Percentiles rank a stretch among this genome's conserved stretches.
Evolutionary conservation across 352 stramenopile genomes (phyloP).

Genomic region (Globisporangium nodosum): DNA sequence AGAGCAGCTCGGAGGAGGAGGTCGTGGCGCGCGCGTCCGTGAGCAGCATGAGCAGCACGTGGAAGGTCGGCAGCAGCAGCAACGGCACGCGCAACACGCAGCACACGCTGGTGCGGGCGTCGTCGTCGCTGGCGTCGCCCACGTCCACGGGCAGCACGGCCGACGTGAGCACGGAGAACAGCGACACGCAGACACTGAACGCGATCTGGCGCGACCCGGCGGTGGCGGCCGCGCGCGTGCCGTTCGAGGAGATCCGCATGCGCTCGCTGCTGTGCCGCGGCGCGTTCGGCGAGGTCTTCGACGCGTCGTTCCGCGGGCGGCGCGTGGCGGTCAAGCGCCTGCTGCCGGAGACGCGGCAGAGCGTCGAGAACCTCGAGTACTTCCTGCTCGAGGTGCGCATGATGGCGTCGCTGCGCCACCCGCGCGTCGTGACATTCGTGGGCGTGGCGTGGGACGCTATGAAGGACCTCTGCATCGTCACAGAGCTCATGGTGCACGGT

Average conservation of each 20-base stretch:
- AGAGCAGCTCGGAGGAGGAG: slow-evolving; percentile 12
- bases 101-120: slow-evolving; percentile 18
- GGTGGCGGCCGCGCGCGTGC: slow-evolving; percentile 40
- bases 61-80: slow-evolving; percentile 18
- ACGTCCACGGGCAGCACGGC: slow-evolving; percentile 14
- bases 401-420: slow-evolving; percentile 32
- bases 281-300: slow-evolving; percentile 42
- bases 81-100: slow-evolving; percentile 15
- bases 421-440: slow-evolving; percentile 30
- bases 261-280: slow-evolving; percentile 36
- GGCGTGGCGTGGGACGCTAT: slow-evolving; percentile 34
- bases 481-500: slow-evolving; percentile 30
- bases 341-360: slow-evolving; percentile 27
- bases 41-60: slow-evolving; percentile 25
- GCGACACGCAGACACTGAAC: slow-evolving; percentile 14
- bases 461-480: slow-evolving; percentile 26
- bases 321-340: slow-evolving; percentile 49
- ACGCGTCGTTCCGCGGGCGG: slow-evolving; percentile 26
- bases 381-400: slow-evolving; percentile 51
- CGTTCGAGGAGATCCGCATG: slow-evolving; percentile 32
- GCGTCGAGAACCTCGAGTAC: slow-evolving; percentile 38
- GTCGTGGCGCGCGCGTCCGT: neutral
- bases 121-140: slow-evolving; percentile 18
- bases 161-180: slow-evolving; percentile 15
- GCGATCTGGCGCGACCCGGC: slow-evolving; percentile 39